phyloP scores from a whole-genome alignment of 306 rosid genomes.

The Begonia masoniana region DNA sequence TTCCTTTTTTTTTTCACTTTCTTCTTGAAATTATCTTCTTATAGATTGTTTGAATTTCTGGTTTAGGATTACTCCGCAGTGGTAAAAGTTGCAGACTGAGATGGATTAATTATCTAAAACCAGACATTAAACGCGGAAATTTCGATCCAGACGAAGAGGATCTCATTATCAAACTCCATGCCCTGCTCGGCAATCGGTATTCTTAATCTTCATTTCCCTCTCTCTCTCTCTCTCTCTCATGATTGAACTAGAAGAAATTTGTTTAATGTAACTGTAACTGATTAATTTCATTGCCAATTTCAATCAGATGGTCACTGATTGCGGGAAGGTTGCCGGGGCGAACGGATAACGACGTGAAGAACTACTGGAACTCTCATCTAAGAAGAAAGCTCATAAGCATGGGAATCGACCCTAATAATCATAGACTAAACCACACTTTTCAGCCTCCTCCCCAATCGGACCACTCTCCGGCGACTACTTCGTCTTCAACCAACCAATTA shows the following conservation, averaged over 20 bases:
- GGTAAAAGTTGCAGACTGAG: slow-evolving; percentile 72
- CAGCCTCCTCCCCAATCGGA: background rate
- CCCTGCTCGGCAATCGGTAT: slow-evolving; percentile 74
- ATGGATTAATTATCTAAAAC: slow-evolving; percentile 62
- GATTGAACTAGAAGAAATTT: too few relatives aligned
- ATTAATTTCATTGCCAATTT: background rate
- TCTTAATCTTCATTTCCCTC: too few relatives aligned
- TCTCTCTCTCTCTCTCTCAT: too few relatives aligned
- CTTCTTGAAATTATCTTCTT: background rate
- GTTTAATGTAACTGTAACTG: too few relatives aligned
- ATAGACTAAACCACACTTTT: background rate
- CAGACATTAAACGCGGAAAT: slow-evolving; percentile 58
- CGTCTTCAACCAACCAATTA: background rate
- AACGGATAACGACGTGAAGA: slow-evolving; percentile 2
- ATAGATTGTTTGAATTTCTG: background rate
- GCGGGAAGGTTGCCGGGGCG: slow-evolving; percentile 4
- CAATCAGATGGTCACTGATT: background rate
- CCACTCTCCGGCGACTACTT: background rate
- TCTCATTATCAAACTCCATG: slow-evolving; percentile 64
- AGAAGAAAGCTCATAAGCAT: slow-evolving; percentile 1
- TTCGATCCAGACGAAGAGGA: slow-evolving; percentile 71
- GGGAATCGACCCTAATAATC: slow-evolving; percentile 1
- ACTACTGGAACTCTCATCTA: slow-evolving; percentile 3
- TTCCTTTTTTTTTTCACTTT: background rate
- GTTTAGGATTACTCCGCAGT: slow-evolving; percentile 49